Evolutionary conservation across 495 filamentous ascomycete species (phyloP), one percentile per base, ranked within the genome.

Genomic region (Aspergillus kassunensis): DNA sequence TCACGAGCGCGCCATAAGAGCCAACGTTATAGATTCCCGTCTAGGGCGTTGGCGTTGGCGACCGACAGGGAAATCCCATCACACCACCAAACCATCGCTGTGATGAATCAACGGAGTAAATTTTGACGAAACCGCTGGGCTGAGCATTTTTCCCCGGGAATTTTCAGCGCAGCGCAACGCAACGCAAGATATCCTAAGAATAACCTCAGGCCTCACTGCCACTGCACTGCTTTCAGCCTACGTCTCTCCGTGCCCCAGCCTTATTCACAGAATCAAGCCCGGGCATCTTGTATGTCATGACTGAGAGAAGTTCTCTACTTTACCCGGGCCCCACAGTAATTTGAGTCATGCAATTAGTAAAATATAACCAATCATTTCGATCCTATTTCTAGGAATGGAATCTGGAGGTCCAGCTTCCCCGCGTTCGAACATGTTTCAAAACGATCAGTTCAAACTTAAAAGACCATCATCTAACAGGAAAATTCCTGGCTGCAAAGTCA

Each of bases 321-420:
- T 57, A 57, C 55, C 44, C 55, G 37, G 13, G 13, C 34, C 54
- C 46, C 53, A 44, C 25, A n/a, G 55, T 57, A 57, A 42, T 48
- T 52, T 48, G 36, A 48, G 44, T 53, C 55, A 57, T 57, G 55
- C 48, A 25, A 15, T 9, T 33, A 27, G 24, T 27, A 9, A 9
- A 27, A 27, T 27, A 19, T 3, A 16, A 5, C 49, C 41, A 52
- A 52, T 52, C 20, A 15, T 20, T 23, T 19, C 16, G 1, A 4
- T 10, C 13, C 16, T 30, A 52, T 52, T 52, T 36, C 29, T 16
- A 1, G 24, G 24, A 27, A n/a, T n/a, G n/a, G n/a, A n/a, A n/a
- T n/a, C n/a, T n/a, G n/a, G n/a, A n/a, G n/a, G n/a, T n/a, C n/a
- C n/a, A n/a, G n/a, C n/a, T n/a, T 27, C 24, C 24, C 24, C 24